These are phyloP conservation scores for Panaeolus papilionaceus DNA, from an alignment of 768 basidiomycete genomes.

Conservation along the genomic window DNA sequence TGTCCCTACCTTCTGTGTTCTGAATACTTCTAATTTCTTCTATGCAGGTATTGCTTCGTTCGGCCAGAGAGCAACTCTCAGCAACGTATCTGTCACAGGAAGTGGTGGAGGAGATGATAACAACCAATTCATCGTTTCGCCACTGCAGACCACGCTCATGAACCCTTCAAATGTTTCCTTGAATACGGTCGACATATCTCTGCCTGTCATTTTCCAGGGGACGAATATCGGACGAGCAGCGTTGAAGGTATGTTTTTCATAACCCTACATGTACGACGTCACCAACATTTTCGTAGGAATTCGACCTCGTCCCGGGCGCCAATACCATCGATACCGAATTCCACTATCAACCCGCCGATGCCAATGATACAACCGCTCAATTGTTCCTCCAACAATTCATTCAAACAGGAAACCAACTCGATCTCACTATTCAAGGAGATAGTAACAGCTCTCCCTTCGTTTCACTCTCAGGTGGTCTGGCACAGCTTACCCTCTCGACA, in stretches of 20 bases:
- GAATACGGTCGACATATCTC: slow-evolving; percentile 58
- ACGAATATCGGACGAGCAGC: slow-evolving; percentile 64
- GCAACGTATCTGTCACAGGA: slow-evolving; percentile 64
- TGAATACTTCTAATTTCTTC: slow-evolving; percentile 1
- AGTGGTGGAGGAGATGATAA: slow-evolving; percentile 67
- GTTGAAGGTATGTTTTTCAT: slow-evolving; percentile 51
- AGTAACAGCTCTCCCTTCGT: slow-evolving; percentile 62
- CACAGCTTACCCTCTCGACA: slow-evolving; percentile 56
- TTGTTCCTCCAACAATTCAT: slow-evolving; percentile 66
- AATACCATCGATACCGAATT: slow-evolving; percentile 65
- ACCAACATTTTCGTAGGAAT: slow-evolving; percentile 42
- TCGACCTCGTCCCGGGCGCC: slow-evolving; percentile 62
- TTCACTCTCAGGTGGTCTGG: slow-evolving; percentile 61
- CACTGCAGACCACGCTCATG: slow-evolving; percentile 60
- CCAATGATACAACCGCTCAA: slow-evolving; percentile 71
- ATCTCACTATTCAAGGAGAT: slow-evolving; percentile 67
- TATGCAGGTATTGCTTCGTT: slow-evolving; percentile 63
- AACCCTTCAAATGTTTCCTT: slow-evolving; percentile 77
- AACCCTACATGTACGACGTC: neutral
- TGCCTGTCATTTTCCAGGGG: slow-evolving; percentile 64
- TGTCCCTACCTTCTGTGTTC: slow-evolving; percentile 14
- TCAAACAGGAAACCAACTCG: slow-evolving; percentile 52
- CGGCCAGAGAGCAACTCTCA: slow-evolving; percentile 54
- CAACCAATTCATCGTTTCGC: slow-evolving; percentile 60
- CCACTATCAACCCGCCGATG: slow-evolving; percentile 67